phyloP scores from a whole-genome alignment of 2,329 filamentous ascomycete species.

The Calonectria honghensis region DNA sequence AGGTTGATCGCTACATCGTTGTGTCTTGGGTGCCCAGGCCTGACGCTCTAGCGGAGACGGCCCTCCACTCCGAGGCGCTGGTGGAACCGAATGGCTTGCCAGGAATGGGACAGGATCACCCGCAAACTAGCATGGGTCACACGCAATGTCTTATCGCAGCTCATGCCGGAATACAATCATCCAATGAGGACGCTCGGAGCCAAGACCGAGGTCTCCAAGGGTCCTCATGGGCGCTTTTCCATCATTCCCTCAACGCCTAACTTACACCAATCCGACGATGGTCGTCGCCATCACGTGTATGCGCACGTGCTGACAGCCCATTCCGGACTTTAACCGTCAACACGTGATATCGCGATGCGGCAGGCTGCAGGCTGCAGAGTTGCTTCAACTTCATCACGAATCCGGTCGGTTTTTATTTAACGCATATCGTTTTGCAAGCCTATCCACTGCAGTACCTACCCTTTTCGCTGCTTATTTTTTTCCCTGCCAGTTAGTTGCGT shows the following conservation, averaged over 20 bases:
- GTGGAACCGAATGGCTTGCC: constrained; percentile 14
- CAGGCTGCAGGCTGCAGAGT: constrained; percentile 4
- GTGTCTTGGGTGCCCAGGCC: not conserved
- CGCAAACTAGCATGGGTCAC: not conserved
- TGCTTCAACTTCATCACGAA: not conserved
- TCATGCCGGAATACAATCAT: not conserved
- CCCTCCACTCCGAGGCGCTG: not conserved
- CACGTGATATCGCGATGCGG: constrained; percentile 51
- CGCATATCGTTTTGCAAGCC: not conserved
- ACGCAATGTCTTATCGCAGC: not conserved
- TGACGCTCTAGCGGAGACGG: constrained; percentile 1
- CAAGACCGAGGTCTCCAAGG: not conserved
- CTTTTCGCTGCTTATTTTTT: not conserved
- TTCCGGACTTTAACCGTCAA: not conserved
- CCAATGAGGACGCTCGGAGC: not conserved
- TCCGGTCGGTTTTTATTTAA: not conserved
- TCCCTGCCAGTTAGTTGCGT: not conserved
- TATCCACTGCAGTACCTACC: no score
- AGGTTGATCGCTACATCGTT: constrained; percentile 12
- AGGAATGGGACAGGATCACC: not conserved
- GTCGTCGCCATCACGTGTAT: not conserved
- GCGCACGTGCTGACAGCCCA: not conserved
- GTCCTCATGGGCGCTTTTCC: not conserved
- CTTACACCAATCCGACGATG: not conserved
- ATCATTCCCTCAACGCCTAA: not conserved